Evolutionary conservation across 768 basidiomycete genomes (phyloP).

Genomic region (Tricholoma flavovirens): DNA sequence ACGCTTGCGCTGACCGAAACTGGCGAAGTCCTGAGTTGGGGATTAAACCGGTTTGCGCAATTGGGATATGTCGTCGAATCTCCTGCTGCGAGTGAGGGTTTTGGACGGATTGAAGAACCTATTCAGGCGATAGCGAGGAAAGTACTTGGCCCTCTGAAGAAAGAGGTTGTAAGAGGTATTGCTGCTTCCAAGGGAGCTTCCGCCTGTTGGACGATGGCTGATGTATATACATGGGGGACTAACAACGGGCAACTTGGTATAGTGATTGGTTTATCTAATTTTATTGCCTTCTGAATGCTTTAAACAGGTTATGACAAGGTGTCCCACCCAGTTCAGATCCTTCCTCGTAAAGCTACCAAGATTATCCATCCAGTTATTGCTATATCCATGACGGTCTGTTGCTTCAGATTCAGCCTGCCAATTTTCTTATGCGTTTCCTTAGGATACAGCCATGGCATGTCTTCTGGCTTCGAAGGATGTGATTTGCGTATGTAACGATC

Average conservation of each 20-base stretch:
- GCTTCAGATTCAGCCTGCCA: background rate
- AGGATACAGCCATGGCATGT: constrained; percentile 83
- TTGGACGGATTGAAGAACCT: constrained; percentile 55
- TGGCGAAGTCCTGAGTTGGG: constrained; percentile 90
- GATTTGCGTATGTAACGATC: constrained; percentile 74
- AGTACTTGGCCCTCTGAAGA: constrained; percentile 69
- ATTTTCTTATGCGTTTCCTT: background rate
- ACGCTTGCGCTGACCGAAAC: constrained; percentile 76
- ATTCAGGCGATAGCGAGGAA: constrained; percentile 75
- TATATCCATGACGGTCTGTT: constrained; percentile 67
- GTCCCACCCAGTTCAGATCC: constrained; percentile 66
- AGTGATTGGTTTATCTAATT: background rate
- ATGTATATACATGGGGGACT: constrained; percentile 88
- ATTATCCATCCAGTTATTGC: constrained; percentile 64
- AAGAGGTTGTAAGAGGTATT: constrained; percentile 72
- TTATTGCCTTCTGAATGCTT: background rate
- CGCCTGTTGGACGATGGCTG: constrained; percentile 75
- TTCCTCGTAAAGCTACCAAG: constrained; percentile 78
- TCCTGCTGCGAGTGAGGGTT: constrained; percentile 23
- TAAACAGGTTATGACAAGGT: constrained; percentile 67
- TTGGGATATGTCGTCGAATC: constrained; percentile 80
- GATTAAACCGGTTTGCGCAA: constrained; percentile 82
- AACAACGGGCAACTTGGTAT: constrained; percentile 88
- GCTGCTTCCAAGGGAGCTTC: constrained; percentile 85
- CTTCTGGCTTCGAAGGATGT: constrained; percentile 79